Percentiles rank a stretch among this genome's conserved stretches.
These are phyloP conservation scores for Botrytis porri DNA, from an alignment of 2,329 filamentous ascomycete genomes.

Conservation along the genomic window DNA sequence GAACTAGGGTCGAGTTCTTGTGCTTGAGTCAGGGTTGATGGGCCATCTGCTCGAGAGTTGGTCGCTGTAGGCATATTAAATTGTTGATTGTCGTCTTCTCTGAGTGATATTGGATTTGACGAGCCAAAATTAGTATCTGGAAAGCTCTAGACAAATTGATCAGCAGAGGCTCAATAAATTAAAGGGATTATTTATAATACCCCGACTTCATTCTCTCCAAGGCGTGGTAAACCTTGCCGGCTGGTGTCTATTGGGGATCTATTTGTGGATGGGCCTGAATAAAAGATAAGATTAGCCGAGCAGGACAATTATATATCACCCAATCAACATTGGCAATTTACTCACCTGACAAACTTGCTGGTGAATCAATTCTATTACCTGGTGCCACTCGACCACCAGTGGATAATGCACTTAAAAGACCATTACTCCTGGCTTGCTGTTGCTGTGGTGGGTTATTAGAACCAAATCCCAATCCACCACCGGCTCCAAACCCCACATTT, in stretches of 20 bases:
- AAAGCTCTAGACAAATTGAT: constrained; percentile 27
- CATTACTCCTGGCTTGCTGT: constrained; percentile 53
- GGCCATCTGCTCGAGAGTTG: constrained; percentile 27
- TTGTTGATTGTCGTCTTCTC: constrained; percentile 29
- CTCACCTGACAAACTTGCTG: constrained; percentile 34
- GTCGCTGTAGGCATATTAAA: constrained; percentile 25
- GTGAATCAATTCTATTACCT: constrained; percentile 34
- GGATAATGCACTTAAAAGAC: constrained; percentile 61
- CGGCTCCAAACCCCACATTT: constrained; percentile 54
- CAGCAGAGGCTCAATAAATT: constrained; percentile 1
- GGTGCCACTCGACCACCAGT: constrained; percentile 54
- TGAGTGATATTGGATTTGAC: constrained; percentile 24
- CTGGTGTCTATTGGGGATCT: constrained; percentile 33
- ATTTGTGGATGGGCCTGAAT: constrained; percentile 30
- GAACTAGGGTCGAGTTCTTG: constrained; percentile 28
- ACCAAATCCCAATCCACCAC: constrained; percentile 42
- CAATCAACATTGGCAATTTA: neutral
- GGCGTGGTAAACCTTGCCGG: constrained; percentile 27
- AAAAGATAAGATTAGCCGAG: constrained; percentile 16
- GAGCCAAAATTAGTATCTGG: constrained; percentile 30
- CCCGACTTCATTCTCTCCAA: constrained; percentile 29
- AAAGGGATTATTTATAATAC: constrained; percentile 26
- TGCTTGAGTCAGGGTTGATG: constrained; percentile 22
- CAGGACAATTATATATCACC: neutral
- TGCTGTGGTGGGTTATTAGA: constrained; percentile 40